Conservation (phyloP, 768 basidiomycete genomes). For the Obba rivulosa region DNA sequence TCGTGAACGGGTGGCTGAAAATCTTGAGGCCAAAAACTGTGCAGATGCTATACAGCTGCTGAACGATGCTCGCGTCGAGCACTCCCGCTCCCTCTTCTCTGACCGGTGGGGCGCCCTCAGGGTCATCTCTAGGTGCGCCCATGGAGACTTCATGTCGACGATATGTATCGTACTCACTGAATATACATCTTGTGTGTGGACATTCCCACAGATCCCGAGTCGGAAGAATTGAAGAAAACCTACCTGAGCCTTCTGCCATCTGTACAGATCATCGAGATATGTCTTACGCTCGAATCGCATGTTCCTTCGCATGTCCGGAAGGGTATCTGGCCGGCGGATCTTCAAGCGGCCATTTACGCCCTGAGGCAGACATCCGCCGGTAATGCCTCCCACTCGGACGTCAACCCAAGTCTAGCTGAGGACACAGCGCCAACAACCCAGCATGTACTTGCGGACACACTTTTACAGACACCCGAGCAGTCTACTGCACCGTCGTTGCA, state of each 20-base stretch:
- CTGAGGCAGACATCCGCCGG: conserved; percentile 30
- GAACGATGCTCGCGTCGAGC: conserved; percentile 17
- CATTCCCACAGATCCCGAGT: conserved; percentile 30
- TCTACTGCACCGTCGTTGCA: neutral
- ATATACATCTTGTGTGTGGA: neutral
- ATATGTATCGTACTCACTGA: neutral
- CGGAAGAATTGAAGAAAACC: conserved; percentile 60
- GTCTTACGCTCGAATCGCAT: conserved; percentile 65
- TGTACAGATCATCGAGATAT: conserved; percentile 75
- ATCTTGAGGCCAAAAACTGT: conserved; percentile 26
- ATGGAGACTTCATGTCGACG: neutral
- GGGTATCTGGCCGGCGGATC: conserved; percentile 69
- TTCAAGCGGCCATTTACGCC: conserved; percentile 56
- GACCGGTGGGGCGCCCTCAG: conserved; percentile 3
- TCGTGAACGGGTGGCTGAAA: conserved; percentile 22
- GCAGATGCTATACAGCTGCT: conserved; percentile 26
- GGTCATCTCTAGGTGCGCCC: conserved; percentile 12
- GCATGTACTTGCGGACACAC: conserved; percentile 7
- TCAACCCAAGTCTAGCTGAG: conserved; percentile 11
- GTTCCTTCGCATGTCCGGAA: conserved; percentile 58
- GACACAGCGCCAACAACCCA: conserved; percentile 11
- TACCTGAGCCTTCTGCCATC: conserved; percentile 66
- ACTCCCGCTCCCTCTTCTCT: conserved; percentile 5
- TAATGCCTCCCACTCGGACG: conserved; percentile 10
- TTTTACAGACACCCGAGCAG: conserved; percentile 7